Percentiles rank a stretch among this genome's conserved stretches.
Evolutionary conservation across 2,329 filamentous ascomycete species (phyloP).

Genomic region (Lasiodiplodia hormozganensis): DNA sequence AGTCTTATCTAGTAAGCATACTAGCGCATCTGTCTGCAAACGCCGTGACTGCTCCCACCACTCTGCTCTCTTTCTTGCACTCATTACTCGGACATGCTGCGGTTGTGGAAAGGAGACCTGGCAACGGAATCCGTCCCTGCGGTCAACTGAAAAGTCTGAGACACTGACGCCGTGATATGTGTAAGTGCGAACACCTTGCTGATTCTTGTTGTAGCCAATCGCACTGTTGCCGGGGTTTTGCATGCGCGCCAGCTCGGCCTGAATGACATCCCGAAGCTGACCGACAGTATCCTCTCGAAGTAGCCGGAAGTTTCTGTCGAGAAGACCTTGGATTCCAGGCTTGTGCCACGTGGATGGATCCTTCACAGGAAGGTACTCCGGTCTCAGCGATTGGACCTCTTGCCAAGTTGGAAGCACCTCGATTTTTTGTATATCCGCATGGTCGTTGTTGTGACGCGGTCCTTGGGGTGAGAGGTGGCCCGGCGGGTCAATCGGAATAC

Average conservation of each 20-base stretch:
- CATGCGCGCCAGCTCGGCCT: conserved; percentile 3
- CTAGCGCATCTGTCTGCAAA: conserved; percentile 37
- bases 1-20: conserved; percentile 37
- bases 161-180: conserved; percentile 36
- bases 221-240: conserved; percentile 25
- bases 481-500: conserved; percentile 32
- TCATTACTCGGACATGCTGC: conserved; percentile 30
- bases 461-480: conserved; percentile 34
- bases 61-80: conserved; percentile 28
- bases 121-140: conserved; percentile 34
- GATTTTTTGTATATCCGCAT: conserved; percentile 40
- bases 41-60: conserved; percentile 43
- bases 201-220: conserved; percentile 29
- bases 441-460: conserved; percentile 42
- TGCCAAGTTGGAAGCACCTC: conserved; percentile 41
- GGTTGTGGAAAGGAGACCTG: conserved; percentile 38
- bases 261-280: conserved; percentile 55
- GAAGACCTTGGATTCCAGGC: conserved; percentile 44
- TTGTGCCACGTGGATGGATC: conserved; percentile 3
- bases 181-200: conserved; percentile 35
- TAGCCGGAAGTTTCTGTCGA: conserved; percentile 64
- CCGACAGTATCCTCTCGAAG: conserved; percentile 63
- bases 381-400: conserved; percentile 46
- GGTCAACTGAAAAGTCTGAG: conserved; percentile 33
- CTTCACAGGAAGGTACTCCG: conserved; percentile 44